phyloP scores from a whole-genome alignment of 306 rosid genomes.

The Elaeagnus macrophylla region DNA sequence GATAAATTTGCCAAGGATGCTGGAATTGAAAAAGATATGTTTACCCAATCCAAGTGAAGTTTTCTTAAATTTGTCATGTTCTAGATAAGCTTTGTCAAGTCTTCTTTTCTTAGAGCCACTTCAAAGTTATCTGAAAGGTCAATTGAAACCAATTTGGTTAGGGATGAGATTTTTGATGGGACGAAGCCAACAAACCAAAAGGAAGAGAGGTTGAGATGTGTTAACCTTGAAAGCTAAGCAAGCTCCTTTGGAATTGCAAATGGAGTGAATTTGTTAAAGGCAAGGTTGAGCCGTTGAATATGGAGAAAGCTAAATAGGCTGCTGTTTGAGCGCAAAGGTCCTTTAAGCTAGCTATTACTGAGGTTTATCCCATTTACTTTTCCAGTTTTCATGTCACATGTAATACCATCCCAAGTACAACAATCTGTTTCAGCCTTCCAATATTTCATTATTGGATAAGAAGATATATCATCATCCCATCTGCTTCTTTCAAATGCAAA shows the following conservation, averaged over 20 bases:
- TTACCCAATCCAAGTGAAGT: neutral
- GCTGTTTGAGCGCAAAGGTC: neutral
- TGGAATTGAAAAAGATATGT: neutral
- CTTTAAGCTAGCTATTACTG: neutral
- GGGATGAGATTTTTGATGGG: neutral
- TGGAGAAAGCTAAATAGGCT: constrained; percentile 1
- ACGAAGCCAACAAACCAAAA: neutral
- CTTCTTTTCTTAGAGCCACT: neutral
- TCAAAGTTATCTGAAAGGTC: neutral
- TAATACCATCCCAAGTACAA: constrained; percentile 2
- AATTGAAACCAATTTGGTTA: neutral
- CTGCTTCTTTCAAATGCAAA: neutral
- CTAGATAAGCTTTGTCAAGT: neutral
- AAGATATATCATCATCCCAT: neutral
- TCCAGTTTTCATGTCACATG: neutral
- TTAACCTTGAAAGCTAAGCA: constrained; percentile 1
- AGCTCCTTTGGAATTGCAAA: neutral
- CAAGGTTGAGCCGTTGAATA: neutral
- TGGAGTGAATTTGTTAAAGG: neutral
- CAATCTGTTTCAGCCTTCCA: neutral
- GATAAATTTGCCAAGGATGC: neutral
- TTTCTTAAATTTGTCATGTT: neutral
- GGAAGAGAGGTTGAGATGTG: neutral
- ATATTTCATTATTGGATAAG: neutral
- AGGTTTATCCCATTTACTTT: neutral